phyloP scores from a whole-genome alignment of 495 filamentous ascomycete species.

The Hyaloscypha finlandica region DNA sequence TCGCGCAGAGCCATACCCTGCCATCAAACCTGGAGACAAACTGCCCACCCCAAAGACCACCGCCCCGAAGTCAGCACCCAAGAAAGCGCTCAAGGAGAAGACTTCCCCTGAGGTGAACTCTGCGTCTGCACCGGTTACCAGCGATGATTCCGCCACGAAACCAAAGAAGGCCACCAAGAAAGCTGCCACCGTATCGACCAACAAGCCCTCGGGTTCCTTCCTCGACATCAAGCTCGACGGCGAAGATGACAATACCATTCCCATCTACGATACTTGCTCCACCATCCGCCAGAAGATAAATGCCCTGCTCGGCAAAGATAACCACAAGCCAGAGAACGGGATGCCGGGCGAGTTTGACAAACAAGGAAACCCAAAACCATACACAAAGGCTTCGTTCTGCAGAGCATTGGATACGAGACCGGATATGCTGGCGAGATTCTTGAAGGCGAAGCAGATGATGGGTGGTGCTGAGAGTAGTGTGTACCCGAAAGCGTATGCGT shows the following conservation, averaged over 20 bases:
- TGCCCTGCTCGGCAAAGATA: constrained; percentile 47
- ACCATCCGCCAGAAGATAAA: constrained; percentile 56
- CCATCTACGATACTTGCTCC: constrained; percentile 57
- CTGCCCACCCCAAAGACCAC: neutral
- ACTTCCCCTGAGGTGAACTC: constrained; percentile 1
- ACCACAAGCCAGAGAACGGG: constrained; percentile 33
- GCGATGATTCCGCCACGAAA: neutral
- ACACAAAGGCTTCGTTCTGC: constrained; percentile 48
- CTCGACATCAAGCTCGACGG: constrained; percentile 38
- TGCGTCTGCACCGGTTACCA: neutral
- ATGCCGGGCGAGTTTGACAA: constrained; percentile 8
- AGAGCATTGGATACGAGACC: constrained; percentile 41
- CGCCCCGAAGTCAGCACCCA: neutral
- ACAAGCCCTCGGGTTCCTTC: neutral
- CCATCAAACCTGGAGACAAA: constrained; percentile 11
- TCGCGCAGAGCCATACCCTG: constrained; percentile 6
- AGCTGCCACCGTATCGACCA: neutral
- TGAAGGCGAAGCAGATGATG: constrained; percentile 45
- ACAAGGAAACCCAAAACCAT: constrained; percentile 21
- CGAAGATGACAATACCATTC: constrained; percentile 40
- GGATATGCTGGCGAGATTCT: constrained; percentile 49
- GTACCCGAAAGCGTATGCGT: constrained; percentile 55
- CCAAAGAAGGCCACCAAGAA: neutral
- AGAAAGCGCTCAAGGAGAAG: neutral
- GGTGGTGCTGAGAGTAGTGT: constrained; percentile 43